Base-by-base conservation (phyloP, 805 yeast species). In the Ogataea ganodermae region DNA sequence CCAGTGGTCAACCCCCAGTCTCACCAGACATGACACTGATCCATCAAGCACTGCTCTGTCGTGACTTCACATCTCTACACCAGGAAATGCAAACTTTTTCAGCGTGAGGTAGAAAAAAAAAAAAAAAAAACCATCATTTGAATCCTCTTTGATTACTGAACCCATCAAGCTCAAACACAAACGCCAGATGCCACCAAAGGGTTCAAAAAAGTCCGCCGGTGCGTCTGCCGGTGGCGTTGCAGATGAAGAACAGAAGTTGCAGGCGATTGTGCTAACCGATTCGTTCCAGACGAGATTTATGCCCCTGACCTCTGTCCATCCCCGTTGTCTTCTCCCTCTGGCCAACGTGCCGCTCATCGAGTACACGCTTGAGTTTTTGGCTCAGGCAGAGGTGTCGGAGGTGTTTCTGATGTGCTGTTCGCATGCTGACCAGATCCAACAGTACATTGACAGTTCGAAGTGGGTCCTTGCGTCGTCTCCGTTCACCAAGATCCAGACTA, bases 281-380 rank as follows among this genome's bases (percentile, higher is more conserved):
- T 88, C 97, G 17, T 94, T 88, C 59, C 88, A 91, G 66, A 85
- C 94, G 1, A 75, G 96, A 58, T 94, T 94, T 68, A 83, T 86
- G 87, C 99, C 99, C 7, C 73, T 94, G 55, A 88, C 97, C 1
- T 76, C 89, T 2, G 82, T 81, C 16, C 81, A 75, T 53, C 99
- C 99, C 32, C 78, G 99, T 65, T 94, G 99, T 70, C 73, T 94
- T 35, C 73, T 94, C 52, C 97, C 97, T 2, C 70, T 94, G 48
- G 97, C 96, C 23, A 92, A 91, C 62, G 89, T 89, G 16, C 99
- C 99, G 8, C 76, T 94, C 61, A 81, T 94, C 51, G 98, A 94
- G 65, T 94, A 94, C 66, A 94, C 99, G 2, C 72, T 94, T 44
- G 98, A 94, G 69, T 94, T 94, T 63, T 74, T 94, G 38, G 97